Percentiles rank a stretch among this genome's conserved stretches.
Conservation (phyloP, 2,329 filamentous ascomycete genomes). For the Fusarium buharicum region DNA sequence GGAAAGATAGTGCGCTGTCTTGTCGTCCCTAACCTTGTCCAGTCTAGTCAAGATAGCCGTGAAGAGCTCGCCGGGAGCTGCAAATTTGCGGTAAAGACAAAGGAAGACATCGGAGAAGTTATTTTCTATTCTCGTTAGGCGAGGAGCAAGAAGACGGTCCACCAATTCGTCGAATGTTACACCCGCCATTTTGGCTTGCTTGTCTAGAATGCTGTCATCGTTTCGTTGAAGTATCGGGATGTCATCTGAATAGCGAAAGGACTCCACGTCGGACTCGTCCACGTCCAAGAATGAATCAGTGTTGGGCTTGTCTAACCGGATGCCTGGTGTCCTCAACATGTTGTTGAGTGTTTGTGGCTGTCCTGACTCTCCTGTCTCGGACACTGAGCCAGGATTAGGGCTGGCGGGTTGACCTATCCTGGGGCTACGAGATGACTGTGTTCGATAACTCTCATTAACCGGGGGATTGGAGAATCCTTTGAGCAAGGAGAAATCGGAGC, state of each 20-base stretch:
- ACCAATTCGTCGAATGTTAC: conserved; percentile 77
- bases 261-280: conserved; percentile 76
- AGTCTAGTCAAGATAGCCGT: conserved; percentile 81
- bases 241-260: conserved; percentile 72
- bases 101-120: conserved; percentile 92
- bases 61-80: conserved; percentile 81
- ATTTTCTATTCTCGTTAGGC: conserved; percentile 84
- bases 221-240: conserved; percentile 73
- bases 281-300: conserved; percentile 71
- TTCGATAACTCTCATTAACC: conserved; percentile 51
- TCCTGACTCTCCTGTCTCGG: conserved; percentile 35
- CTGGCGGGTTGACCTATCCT: conserved; percentile 42
- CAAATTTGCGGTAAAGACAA: conserved; percentile 93
- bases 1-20: conserved; percentile 74
- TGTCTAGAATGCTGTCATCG: conserved; percentile 69
- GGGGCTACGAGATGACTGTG: conserved; percentile 49
- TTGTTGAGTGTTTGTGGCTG: conserved; percentile 57
- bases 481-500: conserved; percentile 73
- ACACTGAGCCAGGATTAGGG: conserved; percentile 12
- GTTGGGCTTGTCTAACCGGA: conserved; percentile 61
- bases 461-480: conserved; percentile 64
- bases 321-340: conserved; percentile 63
- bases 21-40: conserved; percentile 74
- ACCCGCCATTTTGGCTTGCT: conserved; percentile 62
- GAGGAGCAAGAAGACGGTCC: conserved; percentile 83